Base-by-base conservation (phyloP, 2,329 filamentous ascomycete genomes). In the Aspergillus persii region DNA sequence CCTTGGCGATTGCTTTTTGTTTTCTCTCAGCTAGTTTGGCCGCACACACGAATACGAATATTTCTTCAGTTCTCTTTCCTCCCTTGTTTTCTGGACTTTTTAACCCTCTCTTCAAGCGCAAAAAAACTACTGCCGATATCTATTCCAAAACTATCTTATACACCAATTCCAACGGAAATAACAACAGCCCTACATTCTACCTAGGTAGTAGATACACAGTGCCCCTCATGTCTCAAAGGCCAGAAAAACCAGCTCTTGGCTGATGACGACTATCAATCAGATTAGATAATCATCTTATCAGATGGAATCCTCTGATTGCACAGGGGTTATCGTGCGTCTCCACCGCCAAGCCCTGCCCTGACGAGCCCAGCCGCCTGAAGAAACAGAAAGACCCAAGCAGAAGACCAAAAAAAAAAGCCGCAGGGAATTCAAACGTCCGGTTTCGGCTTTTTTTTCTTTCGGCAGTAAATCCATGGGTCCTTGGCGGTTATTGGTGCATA, bases 261-360 rank as follows among this genome's bases (percentile, higher is more conserved):
- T 31, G 29, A 49, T 54, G 54, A 31, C 52, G 58, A 53, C 39
- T 27, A 48, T 62, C 57, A 63, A 72, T 71, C 66, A 68, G 70
- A 71, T 72, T 71, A 70, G 65, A 69, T 67, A 53, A 55, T 49
- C 51, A 71, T 69, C 69, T 69, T 69, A 68, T 71, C 67, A 63
- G 66, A 71, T 68, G 56, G 49, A 49, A 41, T n/a, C 18, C 47
- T 56, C 41, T 47, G 11, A 47, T 47, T 47, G 26, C 44, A 47
- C 44, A 8, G 44, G 5, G 26, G 18, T 23, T 8, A 41, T 23
- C 23, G 18, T 26, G 3, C 8, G 18, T 47, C 44, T 12, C 18
- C 44, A 11, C 44, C 18, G 12, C 44, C 26, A 15, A 23, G 44
- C 44, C 44, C 44, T 26, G 5, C 44, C 18, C 26, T 47, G 36